Conservation (phyloP, 2,329 filamentous ascomycete species). For the Phialocephala sp. region DNA sequence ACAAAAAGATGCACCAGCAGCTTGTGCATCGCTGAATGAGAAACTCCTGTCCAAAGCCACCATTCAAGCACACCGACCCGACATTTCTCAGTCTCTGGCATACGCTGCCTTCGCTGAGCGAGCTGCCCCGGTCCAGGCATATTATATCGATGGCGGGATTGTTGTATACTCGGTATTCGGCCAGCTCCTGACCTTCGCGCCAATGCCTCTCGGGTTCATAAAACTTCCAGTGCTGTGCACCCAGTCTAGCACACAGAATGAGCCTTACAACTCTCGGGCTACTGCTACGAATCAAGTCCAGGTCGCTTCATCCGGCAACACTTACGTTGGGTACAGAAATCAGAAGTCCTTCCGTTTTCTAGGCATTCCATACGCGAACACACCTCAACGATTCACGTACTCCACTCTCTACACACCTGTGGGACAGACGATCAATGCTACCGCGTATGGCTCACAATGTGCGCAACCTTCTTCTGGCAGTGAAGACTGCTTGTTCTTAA, state of each 20-base stretch:
- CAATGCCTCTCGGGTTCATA: constrained; percentile 38
- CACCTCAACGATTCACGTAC: constrained; percentile 42
- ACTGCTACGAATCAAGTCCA: constrained; percentile 47
- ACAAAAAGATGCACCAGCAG: constrained; percentile 46
- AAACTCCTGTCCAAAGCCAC: constrained; percentile 49
- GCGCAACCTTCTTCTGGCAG: constrained; percentile 44
- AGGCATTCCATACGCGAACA: constrained; percentile 39
- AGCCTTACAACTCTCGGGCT: constrained; percentile 43
- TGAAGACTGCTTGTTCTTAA: constrained; percentile 41
- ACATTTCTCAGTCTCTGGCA: constrained; percentile 52
- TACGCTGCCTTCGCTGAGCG: constrained; percentile 52
- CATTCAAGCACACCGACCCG: constrained; percentile 49
- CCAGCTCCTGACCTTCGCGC: constrained; percentile 44
- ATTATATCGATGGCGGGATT: constrained; percentile 49
- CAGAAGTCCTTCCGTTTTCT: constrained; percentile 54
- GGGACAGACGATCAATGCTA: constrained; percentile 53
- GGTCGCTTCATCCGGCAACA: constrained; percentile 50
- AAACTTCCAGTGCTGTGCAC: constrained; percentile 56
- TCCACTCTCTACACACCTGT: constrained; percentile 52
- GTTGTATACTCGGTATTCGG: constrained; percentile 44
- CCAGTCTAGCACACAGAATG: constrained; percentile 48
- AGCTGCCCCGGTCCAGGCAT: constrained; percentile 46
- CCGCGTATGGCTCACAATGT: constrained; percentile 46
- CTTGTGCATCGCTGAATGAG: constrained; percentile 55
- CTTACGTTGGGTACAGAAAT: constrained; percentile 56